These are phyloP conservation scores for Fusarium udum DNA, from an alignment of 2,329 filamentous ascomycete species.

Conservation along the genomic window DNA sequence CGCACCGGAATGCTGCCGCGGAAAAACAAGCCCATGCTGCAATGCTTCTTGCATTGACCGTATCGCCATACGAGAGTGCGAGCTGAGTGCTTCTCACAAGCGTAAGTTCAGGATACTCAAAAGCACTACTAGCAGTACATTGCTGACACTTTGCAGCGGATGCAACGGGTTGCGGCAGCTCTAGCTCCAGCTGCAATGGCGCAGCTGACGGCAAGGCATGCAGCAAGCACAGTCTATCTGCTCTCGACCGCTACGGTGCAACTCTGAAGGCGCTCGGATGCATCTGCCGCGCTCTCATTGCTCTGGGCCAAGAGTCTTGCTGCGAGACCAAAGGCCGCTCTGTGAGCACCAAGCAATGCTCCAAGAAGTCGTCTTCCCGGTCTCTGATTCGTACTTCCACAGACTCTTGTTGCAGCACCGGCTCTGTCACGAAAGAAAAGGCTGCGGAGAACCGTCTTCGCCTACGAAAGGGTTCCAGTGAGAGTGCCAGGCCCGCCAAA, in stretches of 20 bases:
- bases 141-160: neutral
- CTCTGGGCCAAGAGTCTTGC: conserved; percentile 62
- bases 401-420: conserved; percentile 42
- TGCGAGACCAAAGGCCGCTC: conserved; percentile 49
- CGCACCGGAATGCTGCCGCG: conserved; percentile 52
- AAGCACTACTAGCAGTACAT: neutral
- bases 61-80: conserved; percentile 55
- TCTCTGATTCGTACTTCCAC: conserved; percentile 34
- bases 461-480: conserved; percentile 20
- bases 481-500: conserved; percentile 9
- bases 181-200: conserved; percentile 20
- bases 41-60: conserved; percentile 55
- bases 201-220: conserved; percentile 48
- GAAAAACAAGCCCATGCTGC: conserved; percentile 53
- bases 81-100: conserved; percentile 13
- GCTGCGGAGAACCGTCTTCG: conserved; percentile 18
- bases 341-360: conserved; percentile 40
- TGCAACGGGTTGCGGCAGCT: neutral
- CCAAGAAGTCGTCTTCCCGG: conserved; percentile 32
- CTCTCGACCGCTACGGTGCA: conserved; percentile 52
- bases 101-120: neutral
- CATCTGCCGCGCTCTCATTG: conserved; percentile 62
- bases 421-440: conserved; percentile 12
- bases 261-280: conserved; percentile 61
- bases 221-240: conserved; percentile 47